A percentile compares a stretch with the other conserved stretches of the same genome.
Conservation (phyloP, 2,329 filamentous ascomycete species). For the Aspergillus texensis region DNA sequence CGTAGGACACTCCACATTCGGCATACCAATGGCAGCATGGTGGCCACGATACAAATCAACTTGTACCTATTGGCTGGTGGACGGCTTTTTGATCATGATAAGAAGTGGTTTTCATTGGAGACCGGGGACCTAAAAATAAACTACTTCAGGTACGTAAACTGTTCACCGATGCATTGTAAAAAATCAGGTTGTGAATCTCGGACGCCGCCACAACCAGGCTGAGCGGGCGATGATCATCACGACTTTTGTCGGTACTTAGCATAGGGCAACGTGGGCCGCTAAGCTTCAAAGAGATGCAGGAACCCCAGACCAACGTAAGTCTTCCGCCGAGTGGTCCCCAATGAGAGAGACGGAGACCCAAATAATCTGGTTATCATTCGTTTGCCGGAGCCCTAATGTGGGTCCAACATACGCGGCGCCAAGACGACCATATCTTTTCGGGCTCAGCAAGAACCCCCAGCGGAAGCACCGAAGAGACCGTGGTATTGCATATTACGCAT, state of each 20-base stretch:
- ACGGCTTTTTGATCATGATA: too few species aligned
- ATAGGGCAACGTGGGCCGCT: not conserved
- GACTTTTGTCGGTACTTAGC: not conserved
- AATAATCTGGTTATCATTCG: not conserved
- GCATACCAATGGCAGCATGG: not conserved
- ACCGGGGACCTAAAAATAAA: not conserved
- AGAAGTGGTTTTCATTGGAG: not conserved
- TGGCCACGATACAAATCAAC: not conserved
- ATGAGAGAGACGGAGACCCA: not conserved
- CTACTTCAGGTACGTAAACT: too few species aligned
- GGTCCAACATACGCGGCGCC: conserved; percentile 19
- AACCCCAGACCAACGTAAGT: not conserved
- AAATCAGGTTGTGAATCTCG: too few species aligned
- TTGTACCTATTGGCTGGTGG: not conserved
- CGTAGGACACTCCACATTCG: not conserved
- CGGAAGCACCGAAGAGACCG: not conserved
- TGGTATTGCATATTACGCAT: not conserved
- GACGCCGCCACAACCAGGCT: not conserved
- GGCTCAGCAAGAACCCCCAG: not conserved
- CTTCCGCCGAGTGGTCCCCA: not conserved
- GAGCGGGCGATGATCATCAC: not conserved
- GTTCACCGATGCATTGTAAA: not conserved
- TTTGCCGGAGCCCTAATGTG: conserved; percentile 5
- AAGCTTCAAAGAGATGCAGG: not conserved
- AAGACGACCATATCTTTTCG: conserved; percentile 7